Evolutionary conservation across 805 yeast genomes (phyloP).

Genomic region (Ogataea nonfermentans): DNA sequence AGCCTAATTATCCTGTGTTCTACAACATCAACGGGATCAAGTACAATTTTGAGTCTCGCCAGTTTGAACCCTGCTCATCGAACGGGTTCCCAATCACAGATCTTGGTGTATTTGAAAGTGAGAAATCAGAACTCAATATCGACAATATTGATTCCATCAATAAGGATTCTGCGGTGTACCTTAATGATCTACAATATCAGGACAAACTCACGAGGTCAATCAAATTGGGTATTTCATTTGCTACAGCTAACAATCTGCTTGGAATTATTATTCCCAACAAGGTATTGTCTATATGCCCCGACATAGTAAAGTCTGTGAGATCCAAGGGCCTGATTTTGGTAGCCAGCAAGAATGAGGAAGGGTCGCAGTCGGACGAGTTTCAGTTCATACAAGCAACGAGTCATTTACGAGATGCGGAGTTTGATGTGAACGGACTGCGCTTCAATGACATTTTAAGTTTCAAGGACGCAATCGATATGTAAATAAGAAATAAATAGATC

Average conservation of each 20-base stretch:
- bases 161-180: slow-evolving; percentile 35
- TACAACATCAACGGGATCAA: slow-evolving; percentile 73
- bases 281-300: slow-evolving; percentile 69
- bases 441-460: slow-evolving; percentile 64
- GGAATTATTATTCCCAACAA: slow-evolving; percentile 80
- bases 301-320: slow-evolving; percentile 69
- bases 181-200: slow-evolving; percentile 33
- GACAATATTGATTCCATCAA: slow-evolving; percentile 37
- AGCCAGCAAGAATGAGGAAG: slow-evolving; percentile 35
- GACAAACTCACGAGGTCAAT: slow-evolving; percentile 61
- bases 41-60: slow-evolving; percentile 27
- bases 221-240: slow-evolving; percentile 79
- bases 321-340: slow-evolving; percentile 81
- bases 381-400: slow-evolving; percentile 4
- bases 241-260: slow-evolving; percentile 76
- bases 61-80: slow-evolving; percentile 39
- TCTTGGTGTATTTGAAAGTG: slow-evolving; percentile 2
- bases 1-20: slow-evolving; percentile 94
- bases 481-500: slow-evolving; percentile 2
- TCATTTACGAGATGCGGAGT: slow-evolving; percentile 35
- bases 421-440: slow-evolving; percentile 60
- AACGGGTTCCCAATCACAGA: slow-evolving; percentile 36
- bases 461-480: slow-evolving; percentile 51
- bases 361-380: slow-evolving; percentile 5
- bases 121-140: slow-evolving; percentile 28